phyloP scores from a whole-genome alignment of 2,329 filamentous ascomycete species.

The Thelonectria rubi region DNA sequence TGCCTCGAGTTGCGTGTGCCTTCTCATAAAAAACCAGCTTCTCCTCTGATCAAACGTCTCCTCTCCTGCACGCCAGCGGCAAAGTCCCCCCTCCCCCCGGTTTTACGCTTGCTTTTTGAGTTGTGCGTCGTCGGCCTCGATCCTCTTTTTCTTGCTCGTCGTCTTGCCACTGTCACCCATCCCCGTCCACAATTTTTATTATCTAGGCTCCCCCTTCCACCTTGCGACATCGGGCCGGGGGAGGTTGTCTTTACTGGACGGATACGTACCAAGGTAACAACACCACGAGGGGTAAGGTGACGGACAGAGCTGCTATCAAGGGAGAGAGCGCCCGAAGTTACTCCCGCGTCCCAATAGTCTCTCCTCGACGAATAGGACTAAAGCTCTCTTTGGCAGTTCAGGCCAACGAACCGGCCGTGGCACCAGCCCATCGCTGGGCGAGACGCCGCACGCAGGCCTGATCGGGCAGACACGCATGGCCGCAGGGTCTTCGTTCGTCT shows the following conservation, averaged over 20 bases:
- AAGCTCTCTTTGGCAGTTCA: no score
- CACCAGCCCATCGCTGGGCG: conserved; percentile 1
- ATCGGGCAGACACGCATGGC: not conserved
- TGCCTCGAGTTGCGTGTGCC: not conserved
- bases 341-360: no score
- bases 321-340: no score
- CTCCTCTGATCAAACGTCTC: not conserved
- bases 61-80: conserved; percentile 26
- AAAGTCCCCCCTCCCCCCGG: conserved; percentile 18
- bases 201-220: conserved; percentile 1
- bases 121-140: conserved; percentile 12
- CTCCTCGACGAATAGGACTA: not conserved
- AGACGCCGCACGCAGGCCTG: conserved; percentile 1
- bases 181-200: not conserved
- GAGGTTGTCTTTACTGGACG: not conserved
- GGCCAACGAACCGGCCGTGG: conserved; percentile 6
- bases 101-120: conserved; percentile 25
- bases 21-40: not conserved
- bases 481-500: no score
- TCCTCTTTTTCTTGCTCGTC: conserved; percentile 12
- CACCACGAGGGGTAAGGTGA: conserved; percentile 23
- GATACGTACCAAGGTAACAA: no score
- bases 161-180: conserved; percentile 1
- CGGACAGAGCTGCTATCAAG: no score
- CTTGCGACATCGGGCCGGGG: conserved; percentile 24